Evolutionary conservation across 2,329 filamentous ascomycete species (phyloP).

Genomic region (Orbilia brochopaga): DNA sequence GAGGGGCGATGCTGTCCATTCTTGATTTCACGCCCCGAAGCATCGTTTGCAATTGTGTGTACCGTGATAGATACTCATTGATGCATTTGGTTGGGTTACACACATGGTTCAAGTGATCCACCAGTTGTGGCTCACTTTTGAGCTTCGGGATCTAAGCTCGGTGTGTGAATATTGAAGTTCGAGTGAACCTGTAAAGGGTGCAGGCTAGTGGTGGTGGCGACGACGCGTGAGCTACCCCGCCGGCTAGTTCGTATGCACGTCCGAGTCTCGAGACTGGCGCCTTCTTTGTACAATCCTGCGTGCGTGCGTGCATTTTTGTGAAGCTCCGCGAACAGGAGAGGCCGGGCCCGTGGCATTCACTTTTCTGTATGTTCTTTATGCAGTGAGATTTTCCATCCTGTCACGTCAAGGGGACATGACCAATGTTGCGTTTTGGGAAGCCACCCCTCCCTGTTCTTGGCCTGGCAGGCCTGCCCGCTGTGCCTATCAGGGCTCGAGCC

Average conservation of each 20-base stretch:
- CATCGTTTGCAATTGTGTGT: no score
- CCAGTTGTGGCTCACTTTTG: neutral
- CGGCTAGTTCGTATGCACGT: neutral
- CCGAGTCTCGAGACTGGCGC: neutral
- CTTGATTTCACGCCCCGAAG: no score
- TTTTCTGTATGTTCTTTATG: no score
- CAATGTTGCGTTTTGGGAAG: neutral
- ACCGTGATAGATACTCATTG: no score
- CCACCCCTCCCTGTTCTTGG: neutral
- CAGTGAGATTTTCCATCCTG: no score
- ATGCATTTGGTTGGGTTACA: neutral
- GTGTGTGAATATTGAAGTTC: no score
- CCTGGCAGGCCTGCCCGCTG: no score
- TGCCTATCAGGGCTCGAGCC: neutral
- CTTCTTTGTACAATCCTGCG: neutral
- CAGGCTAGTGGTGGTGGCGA: no score
- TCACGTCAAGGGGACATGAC: neutral
- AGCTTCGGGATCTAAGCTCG: neutral
- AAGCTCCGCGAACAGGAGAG: constrained; percentile 2
- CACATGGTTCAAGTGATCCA: neutral
- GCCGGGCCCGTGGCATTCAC: no score
- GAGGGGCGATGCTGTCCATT: no score
- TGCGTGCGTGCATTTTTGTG: no score
- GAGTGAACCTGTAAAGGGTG: no score
- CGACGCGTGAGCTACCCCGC: neutral